phyloP scores from a whole-genome alignment of 2,329 filamentous ascomycete genomes.

The Alternaria hordeiaustralica region DNA sequence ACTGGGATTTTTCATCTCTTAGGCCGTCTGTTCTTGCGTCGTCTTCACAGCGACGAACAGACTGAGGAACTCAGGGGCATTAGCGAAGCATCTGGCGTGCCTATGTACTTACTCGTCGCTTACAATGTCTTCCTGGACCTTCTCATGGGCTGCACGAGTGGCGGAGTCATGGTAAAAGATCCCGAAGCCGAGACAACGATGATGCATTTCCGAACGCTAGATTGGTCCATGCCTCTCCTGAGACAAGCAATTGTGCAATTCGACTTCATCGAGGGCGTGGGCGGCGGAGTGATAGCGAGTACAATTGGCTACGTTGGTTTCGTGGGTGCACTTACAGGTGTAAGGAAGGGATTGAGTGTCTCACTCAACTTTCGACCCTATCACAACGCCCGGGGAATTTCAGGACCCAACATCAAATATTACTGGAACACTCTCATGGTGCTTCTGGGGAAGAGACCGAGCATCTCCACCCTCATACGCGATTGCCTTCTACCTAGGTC shows the following conservation, averaged over 20 bases:
- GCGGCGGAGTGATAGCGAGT: constrained; percentile 52
- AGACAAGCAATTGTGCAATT: constrained; percentile 51
- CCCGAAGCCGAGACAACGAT: constrained; percentile 43
- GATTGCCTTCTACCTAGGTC: constrained; percentile 47
- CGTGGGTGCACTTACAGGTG: constrained; percentile 60
- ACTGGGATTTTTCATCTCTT: constrained; percentile 34
- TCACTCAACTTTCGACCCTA: constrained; percentile 60
- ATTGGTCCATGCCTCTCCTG: constrained; percentile 56
- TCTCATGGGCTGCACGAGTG: constrained; percentile 70
- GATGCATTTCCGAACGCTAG: constrained; percentile 62
- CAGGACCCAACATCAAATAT: constrained; percentile 48
- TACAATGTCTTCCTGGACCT: constrained; percentile 69
- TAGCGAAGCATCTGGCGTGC: constrained; percentile 56
- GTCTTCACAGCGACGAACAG: constrained; percentile 63
- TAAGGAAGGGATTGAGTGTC: constrained; percentile 55
- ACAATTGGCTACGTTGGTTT: constrained; percentile 61
- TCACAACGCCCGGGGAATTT: constrained; percentile 51
- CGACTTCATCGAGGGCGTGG: constrained; percentile 45
- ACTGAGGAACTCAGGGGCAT: constrained; percentile 68
- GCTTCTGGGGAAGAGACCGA: constrained; percentile 60
- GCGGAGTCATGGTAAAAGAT: constrained; percentile 50
- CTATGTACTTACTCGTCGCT: constrained; percentile 66
- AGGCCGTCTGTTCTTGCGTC: constrained; percentile 57
- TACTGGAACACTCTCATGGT: constrained; percentile 60
- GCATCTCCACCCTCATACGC: constrained; percentile 61